Conservation (phyloP, 768 basidiomycete species). For the Macrolepiota albuminosa region DNA sequence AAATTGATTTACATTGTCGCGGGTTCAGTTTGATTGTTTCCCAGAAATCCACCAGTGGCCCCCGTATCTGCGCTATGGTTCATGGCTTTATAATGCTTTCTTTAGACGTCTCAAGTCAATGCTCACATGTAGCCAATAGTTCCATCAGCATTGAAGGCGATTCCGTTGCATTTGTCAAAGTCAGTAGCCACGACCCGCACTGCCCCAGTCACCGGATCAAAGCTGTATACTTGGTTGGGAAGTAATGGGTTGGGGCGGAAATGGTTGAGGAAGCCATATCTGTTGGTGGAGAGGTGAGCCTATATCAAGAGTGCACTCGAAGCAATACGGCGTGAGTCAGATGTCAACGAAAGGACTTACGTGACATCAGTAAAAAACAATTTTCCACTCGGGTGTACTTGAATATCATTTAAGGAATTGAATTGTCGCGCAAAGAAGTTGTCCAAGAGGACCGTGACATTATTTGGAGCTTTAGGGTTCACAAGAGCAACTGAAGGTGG, state of each 20-base stretch:
- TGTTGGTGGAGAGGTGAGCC: constrained; percentile 18
- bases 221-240: constrained; percentile 75
- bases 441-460: constrained; percentile 66
- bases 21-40: constrained; percentile 52
- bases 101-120: background rate
- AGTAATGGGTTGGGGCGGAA: constrained; percentile 65
- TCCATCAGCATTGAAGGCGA: constrained; percentile 67
- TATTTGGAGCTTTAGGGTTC: constrained; percentile 59
- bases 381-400: constrained; percentile 65
- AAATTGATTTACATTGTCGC: constrained; percentile 54
- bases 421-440: constrained; percentile 81
- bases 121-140: constrained; percentile 57
- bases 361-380: constrained; percentile 73
- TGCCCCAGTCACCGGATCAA: constrained; percentile 59
- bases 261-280: constrained; percentile 58
- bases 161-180: constrained; percentile 70
- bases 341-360: constrained; percentile 31
- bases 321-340: background rate
- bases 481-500: constrained; percentile 64
- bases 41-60: constrained; percentile 35
- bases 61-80: constrained; percentile 48
- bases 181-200: constrained; percentile 73
- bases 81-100: background rate
- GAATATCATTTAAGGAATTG: constrained; percentile 78
- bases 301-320: background rate